These are phyloP conservation scores for Domatiomyces catenatus DNA, from an alignment of 2,329 filamentous ascomycete species.

Conservation along the genomic window DNA sequence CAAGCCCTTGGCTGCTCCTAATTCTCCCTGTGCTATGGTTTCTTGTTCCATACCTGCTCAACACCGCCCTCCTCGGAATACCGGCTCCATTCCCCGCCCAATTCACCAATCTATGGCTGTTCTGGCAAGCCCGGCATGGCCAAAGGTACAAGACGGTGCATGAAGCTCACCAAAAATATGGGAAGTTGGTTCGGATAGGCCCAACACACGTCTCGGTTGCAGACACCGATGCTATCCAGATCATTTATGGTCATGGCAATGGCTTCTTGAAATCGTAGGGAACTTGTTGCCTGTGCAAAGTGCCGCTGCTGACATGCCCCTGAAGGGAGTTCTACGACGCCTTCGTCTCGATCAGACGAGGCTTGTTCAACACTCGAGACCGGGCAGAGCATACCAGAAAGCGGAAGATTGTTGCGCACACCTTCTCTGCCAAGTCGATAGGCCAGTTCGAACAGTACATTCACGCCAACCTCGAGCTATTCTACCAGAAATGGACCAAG, in stretches of 20 bases:
- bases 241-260: slow-evolving; percentile 67
- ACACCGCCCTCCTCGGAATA: slow-evolving; percentile 37
- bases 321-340: slow-evolving; percentile 72
- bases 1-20: slow-evolving; percentile 28
- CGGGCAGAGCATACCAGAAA: slow-evolving; percentile 72
- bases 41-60: slow-evolving; percentile 42
- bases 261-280: slow-evolving; percentile 55
- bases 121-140: slow-evolving; percentile 51
- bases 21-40: slow-evolving; percentile 40
- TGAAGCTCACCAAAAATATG: slow-evolving; percentile 56
- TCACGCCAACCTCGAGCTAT: slow-evolving; percentile 58
- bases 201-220: slow-evolving; percentile 73
- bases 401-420: slow-evolving; percentile 75
- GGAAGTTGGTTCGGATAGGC: slow-evolving; percentile 67
- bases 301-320: background rate
- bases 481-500: slow-evolving; percentile 57
- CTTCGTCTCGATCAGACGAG: slow-evolving; percentile 72
- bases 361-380: slow-evolving; percentile 79
- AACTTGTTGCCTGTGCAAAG: background rate
- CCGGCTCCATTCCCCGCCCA: slow-evolving; percentile 40
- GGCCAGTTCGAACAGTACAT: slow-evolving; percentile 82
- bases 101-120: slow-evolving; percentile 68
- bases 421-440: slow-evolving; percentile 68
- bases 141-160: slow-evolving; percentile 52
- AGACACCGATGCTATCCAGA: slow-evolving; percentile 59